phyloP scores from a whole-genome alignment of 1,139 yeast genomes.

The Geotrichum europaeum region DNA sequence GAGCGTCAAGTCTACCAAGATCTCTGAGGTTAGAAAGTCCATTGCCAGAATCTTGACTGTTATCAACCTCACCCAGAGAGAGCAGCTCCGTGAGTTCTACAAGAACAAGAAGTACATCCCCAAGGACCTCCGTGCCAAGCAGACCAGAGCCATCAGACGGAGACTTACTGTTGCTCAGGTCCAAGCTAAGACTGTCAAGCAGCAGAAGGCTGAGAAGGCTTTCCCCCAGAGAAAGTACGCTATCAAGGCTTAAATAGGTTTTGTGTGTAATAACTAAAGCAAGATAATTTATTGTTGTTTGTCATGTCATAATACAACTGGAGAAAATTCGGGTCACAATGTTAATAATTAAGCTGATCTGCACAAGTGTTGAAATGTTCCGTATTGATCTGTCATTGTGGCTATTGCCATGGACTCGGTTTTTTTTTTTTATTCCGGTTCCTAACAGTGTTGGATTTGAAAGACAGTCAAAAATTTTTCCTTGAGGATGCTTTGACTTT shows the following conservation, averaged over 20 bases:
- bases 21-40: slow-evolving; percentile 90
- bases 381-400: not conserved
- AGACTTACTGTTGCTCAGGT: slow-evolving; percentile 85
- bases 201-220: slow-evolving; percentile 87
- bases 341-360: not conserved
- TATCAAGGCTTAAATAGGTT: slow-evolving; percentile 76
- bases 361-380: not conserved
- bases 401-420: not conserved
- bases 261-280: not conserved
- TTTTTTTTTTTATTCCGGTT: not conserved
- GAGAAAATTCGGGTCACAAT: not conserved
- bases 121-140: slow-evolving; percentile 98
- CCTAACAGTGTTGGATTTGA: not conserved
- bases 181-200: slow-evolving; percentile 75
- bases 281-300: not conserved
- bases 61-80: slow-evolving; percentile 96
- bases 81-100: slow-evolving; percentile 91
- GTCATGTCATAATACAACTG: not conserved
- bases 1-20: slow-evolving; percentile 56
- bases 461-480: not conserved
- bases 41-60: slow-evolving; percentile 97
- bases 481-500: not conserved
- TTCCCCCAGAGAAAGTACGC: slow-evolving; percentile 99
- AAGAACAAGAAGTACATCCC: slow-evolving; percentile 92
- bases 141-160: slow-evolving; percentile 99